Conservation (phyloP, 305 asterid species). For the Plantago coronopus region DNA sequence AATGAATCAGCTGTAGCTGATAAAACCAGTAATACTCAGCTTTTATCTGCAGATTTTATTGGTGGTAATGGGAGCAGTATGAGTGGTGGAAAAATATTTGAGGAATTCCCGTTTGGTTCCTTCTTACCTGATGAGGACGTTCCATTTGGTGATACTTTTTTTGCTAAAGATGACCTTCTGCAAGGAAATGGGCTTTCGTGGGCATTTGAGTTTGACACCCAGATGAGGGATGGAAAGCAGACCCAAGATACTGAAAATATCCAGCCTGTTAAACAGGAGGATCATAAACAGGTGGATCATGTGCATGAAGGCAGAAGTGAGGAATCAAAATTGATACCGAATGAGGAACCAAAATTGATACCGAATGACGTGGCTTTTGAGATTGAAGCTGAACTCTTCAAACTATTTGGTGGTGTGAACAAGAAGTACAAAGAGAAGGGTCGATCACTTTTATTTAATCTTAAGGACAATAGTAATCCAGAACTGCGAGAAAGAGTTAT, state of each 20-base stretch:
- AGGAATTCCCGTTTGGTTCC: slow-evolving; percentile 44
- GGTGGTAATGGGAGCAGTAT: slow-evolving; percentile 35
- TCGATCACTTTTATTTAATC: slow-evolving; percentile 43
- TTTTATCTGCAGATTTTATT: slow-evolving; percentile 36
- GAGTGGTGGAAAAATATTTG: slow-evolving; percentile 37
- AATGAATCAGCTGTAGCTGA: slow-evolving; percentile 30
- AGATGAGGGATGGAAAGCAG: slow-evolving; percentile 44
- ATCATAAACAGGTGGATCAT: slow-evolving; percentile 2
- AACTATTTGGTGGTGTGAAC: slow-evolving; percentile 82
- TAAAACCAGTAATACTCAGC: slow-evolving; percentile 33
- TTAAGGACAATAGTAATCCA: slow-evolving; percentile 75
- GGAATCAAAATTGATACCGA: slow-evolving; percentile 37
- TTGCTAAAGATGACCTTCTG: slow-evolving; percentile 86
- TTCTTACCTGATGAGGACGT: slow-evolving; percentile 64
- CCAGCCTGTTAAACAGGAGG: slow-evolving; percentile 36
- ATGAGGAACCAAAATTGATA: slow-evolving; percentile 34
- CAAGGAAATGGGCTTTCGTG: slow-evolving; percentile 99
- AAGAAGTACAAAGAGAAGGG: slow-evolving; percentile 87
- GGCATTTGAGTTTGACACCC: slow-evolving; percentile 81
- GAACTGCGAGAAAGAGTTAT: slow-evolving; percentile 86
- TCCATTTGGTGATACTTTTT: slow-evolving; percentile 70
- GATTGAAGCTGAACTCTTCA: slow-evolving; percentile 78
- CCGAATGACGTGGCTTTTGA: slow-evolving; percentile 53
- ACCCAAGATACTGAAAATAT: slow-evolving; percentile 35
- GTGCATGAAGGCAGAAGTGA: slow-evolving; percentile 21